Base-by-base conservation (phyloP, 2,329 filamentous ascomycete genomes). In the Cladosporium sp. region DNA sequence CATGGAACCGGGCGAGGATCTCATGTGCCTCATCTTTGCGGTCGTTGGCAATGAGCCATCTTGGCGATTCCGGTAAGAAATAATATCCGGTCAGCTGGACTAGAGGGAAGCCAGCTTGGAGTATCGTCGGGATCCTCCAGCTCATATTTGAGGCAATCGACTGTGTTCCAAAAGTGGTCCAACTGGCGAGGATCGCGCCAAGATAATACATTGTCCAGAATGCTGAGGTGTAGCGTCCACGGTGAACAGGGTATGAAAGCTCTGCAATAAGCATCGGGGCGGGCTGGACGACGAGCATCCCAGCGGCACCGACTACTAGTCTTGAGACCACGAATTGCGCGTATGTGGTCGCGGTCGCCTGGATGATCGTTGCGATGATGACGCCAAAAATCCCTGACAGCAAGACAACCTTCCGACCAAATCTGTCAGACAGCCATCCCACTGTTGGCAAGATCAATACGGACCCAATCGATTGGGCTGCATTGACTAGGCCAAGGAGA, bases 171-270 rank as follows among this genome's bases (percentile, higher is more conserved):
- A 84, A 81, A 2, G 62, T 65, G 21, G 46, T 65, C 62, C 46
- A 67, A 37, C 53, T 59, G 18, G 62, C 62, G 29, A 65, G 53
- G 18, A 59, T 57, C 16, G 53, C 62, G n/a, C 69, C 69, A 12
- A 66, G 55, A 57, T 78, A 78, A 70, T 73, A 79, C 62, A 89
- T 77, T 70, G 86, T 89, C 76, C 90, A 90, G 78, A 76, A 80
- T 0, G 78, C 65, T 0, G 74, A 72, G 46, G 71, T 79, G 8
- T 74, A 65, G 2, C 76, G 71, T 21, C 73, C 73, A 12, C 80
- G 75, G 53, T 81, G 78, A 0, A 72, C 72, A 0, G 79, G 79
- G 50, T 83, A 79, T 6, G 80, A 78, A 26, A 83, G 75, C 67
- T 83, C 81, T 26, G 77, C 80, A 68, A 83, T 77, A 6, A 83